These are phyloP conservation scores for Amanita molliuscula DNA, from an alignment of 768 basidiomycete species.

Conservation along the genomic window DNA sequence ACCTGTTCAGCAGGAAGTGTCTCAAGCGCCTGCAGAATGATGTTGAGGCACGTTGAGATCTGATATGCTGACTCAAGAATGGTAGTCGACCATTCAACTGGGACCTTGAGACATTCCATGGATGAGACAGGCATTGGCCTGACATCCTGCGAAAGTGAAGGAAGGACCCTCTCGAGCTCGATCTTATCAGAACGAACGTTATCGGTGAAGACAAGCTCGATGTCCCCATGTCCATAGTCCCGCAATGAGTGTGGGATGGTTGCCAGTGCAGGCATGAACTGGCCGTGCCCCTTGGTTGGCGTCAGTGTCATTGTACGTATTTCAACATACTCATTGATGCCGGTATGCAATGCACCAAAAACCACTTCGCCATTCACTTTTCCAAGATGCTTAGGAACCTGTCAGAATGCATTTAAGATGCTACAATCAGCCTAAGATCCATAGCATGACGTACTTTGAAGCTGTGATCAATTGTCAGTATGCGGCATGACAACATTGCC, in stretches of 20 bases:
- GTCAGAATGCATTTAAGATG: no score
- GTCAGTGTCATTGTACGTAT: constrained; percentile 14
- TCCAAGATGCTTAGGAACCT: constrained; percentile 18
- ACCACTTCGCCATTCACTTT: constrained; percentile 16
- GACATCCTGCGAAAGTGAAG: constrained; percentile 10
- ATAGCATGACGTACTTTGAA: no score
- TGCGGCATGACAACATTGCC: constrained; percentile 12
- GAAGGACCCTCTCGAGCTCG: constrained; percentile 7
- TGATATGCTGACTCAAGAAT: constrained; percentile 1
- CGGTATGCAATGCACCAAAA: constrained; percentile 16
- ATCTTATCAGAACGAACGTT: constrained; percentile 18
- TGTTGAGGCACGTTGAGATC: constrained; percentile 2
- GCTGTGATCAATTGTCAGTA: constrained; percentile 16
- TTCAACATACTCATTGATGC: constrained; percentile 19
- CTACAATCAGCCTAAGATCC: no score
- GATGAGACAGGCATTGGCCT: constrained; percentile 3
- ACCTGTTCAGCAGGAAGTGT: constrained; percentile 8
- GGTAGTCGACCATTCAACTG: neutral
- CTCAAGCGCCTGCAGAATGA: neutral
- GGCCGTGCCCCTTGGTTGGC: constrained; percentile 21
- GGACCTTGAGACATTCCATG: neutral
- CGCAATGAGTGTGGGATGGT: constrained; percentile 15
- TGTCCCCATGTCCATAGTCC: constrained; percentile 17
- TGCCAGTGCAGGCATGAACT: constrained; percentile 17
- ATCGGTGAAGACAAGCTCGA: constrained; percentile 19